Percentiles rank a stretch among this genome's conserved stretches.
These are phyloP conservation scores for Aspergillus brunneoviolaceus DNA, from an alignment of 2,329 filamentous ascomycete species.

Conservation along the genomic window DNA sequence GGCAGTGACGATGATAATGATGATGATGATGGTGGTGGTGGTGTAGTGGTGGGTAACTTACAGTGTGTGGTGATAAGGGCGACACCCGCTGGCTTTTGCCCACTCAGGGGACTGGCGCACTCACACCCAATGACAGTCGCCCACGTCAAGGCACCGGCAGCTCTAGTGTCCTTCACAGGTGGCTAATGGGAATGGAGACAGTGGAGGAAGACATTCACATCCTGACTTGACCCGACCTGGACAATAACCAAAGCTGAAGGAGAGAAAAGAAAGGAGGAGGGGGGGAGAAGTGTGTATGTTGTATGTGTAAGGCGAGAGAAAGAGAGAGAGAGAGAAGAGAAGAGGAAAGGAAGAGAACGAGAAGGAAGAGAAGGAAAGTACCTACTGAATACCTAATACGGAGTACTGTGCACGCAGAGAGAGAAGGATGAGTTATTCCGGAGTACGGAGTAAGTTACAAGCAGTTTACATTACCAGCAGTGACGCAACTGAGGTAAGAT, in stretches of 20 bases:
- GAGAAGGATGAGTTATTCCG: not conserved
- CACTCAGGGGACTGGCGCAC: slow-evolving; percentile 19
- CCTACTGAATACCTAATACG: too few species aligned
- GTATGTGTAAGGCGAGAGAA: too few species aligned
- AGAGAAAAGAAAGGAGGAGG: too few species aligned
- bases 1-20: too few species aligned
- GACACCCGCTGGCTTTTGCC: slow-evolving; percentile 5
- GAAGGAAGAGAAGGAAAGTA: slow-evolving; percentile 15
- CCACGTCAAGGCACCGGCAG: slow-evolving; percentile 24
- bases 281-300: too few species aligned
- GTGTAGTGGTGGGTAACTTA: not conserved
- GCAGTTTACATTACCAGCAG: not conserved
- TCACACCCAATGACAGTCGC: slow-evolving; percentile 24
- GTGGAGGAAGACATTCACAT: slow-evolving; percentile 3
- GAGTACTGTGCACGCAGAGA: not conserved
- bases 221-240: not conserved
- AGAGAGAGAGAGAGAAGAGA: not conserved
- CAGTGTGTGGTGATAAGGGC: slow-evolving; percentile 4
- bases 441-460: too few species aligned
- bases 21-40: too few species aligned
- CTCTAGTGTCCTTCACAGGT: slow-evolving; percentile 12
- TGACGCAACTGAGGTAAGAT: too few species aligned
- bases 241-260: too few species aligned
- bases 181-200: slow-evolving; percentile 11
- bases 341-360: not conserved